These are phyloP conservation scores for Paradendryphiella salina DNA, from an alignment of 2,329 filamentous ascomycete genomes.

Conservation along the genomic window DNA sequence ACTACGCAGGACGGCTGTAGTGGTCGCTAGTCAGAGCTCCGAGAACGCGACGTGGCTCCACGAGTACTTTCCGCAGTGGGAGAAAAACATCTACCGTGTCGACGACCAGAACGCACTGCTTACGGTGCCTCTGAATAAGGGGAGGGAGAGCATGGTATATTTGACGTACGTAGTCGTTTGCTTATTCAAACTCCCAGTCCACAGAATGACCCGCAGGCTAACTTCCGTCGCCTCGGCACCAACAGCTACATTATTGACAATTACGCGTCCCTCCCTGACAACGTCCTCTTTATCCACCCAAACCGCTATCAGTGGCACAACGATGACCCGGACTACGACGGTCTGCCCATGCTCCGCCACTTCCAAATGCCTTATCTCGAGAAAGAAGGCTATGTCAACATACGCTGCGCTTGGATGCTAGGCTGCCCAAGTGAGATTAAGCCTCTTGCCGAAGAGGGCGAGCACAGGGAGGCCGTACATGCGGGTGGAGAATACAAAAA, in stretches of 20 bases:
- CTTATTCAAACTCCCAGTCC: too few relatives aligned
- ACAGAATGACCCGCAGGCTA: conserved; percentile 2
- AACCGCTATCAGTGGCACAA: conserved; percentile 56
- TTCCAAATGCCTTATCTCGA: conserved; percentile 56
- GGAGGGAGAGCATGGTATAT: conserved; percentile 56
- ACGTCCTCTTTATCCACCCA: conserved; percentile 49
- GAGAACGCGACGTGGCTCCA: conserved; percentile 50
- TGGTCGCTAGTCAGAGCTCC: conserved; percentile 45
- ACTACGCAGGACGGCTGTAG: conserved; percentile 37
- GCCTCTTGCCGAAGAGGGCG: conserved; percentile 48
- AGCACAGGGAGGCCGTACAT: conserved; percentile 51
- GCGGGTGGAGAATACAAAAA: conserved; percentile 55
- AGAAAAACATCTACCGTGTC: conserved; percentile 50
- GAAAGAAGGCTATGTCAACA: conserved; percentile 57
- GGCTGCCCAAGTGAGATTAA: conserved; percentile 58
- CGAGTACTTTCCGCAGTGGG: conserved; percentile 45
- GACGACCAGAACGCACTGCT: conserved; percentile 46
- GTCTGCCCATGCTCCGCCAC: conserved; percentile 53
- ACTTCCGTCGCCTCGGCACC: neutral
- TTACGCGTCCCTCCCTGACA: conserved; percentile 48
- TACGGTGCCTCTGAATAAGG: conserved; percentile 54
- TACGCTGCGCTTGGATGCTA: conserved; percentile 57
- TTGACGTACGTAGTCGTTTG: conserved; percentile 46
- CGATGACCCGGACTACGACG: conserved; percentile 57
- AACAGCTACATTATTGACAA: conserved; percentile 49